Evolutionary conservation across 2,329 filamentous ascomycete species (phyloP), one percentile per base, ranked within the genome.

Genomic region (Beauveria brongniartii): DNA sequence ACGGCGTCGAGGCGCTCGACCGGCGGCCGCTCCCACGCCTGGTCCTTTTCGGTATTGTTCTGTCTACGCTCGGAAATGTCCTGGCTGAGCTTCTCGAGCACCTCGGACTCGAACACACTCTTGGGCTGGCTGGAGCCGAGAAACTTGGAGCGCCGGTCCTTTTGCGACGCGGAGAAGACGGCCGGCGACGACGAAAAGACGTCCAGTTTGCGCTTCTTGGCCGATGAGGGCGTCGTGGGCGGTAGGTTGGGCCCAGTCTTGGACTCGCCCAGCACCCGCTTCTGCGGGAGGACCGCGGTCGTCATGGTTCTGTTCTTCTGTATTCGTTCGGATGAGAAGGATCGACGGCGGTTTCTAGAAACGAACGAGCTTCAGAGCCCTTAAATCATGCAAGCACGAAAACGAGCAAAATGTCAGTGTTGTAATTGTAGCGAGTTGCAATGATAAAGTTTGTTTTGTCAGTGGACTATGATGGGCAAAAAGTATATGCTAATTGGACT

Each of bases 41-140:
- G 94, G 72, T 97, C 93, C 73, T 88, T 95, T 71, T 99, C 94
- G 2, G 90, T 82, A 74, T 95, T 97, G 74, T 83, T 90, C 69
- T 90, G 82, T 78, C 92, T 96, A 66, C 95, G 80, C 22, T 88
- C 89, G 26, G 84, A 88, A 64, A 97, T 92, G 71, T 97, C 92
- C 74, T 97, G 93, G 64, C 91, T 94, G 74, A 99, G 84, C 78
- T 96, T 96, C 80, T 97, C 93, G 64, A 99, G 81, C 2, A 96
- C 91, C 71, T 97, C 92, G 62, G 89, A 88, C 75, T 97, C 94
- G 72, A 99, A 99, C 60, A 89, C 84, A 72, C 92, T 96, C 77
- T 96, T 97, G 18, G 84, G 84, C 73, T 92, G 91, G 67, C 83
- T 92, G 1, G 89, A 93, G 64, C 83, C 81, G 34, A 73, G 55